Conservation (phyloP, 805 yeast genomes). For the Kodamaea nitidulidarum region DNA sequence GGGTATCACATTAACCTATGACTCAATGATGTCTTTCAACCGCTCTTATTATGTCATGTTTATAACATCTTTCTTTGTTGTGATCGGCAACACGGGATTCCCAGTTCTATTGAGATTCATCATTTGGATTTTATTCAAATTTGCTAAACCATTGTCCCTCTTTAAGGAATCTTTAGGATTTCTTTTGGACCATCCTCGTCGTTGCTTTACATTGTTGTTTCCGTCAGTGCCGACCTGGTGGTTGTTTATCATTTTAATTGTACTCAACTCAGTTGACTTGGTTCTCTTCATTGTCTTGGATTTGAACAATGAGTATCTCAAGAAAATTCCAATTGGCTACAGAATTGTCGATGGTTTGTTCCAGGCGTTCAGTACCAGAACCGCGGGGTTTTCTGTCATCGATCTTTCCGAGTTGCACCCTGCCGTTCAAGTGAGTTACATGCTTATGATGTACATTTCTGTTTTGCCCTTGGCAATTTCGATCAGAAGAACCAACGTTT, state of each 20-base stretch:
- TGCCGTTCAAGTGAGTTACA: slow-evolving; percentile 87
- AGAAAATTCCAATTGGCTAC: slow-evolving; percentile 58
- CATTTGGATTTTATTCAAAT: slow-evolving; percentile 72
- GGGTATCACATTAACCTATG: slow-evolving; percentile 77
- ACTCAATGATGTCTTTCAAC: slow-evolving; percentile 70
- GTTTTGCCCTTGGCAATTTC: slow-evolving; percentile 95
- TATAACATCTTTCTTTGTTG: slow-evolving; percentile 62
- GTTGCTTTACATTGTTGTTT: slow-evolving; percentile 89
- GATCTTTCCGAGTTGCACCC: slow-evolving; percentile 72
- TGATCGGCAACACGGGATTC: slow-evolving; percentile 93
- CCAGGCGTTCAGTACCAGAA: slow-evolving; percentile 89
- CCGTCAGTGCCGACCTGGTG: slow-evolving; percentile 96
- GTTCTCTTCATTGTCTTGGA: slow-evolving; percentile 78
- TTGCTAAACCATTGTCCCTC: slow-evolving; percentile 62
- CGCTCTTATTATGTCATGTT: slow-evolving; percentile 62
- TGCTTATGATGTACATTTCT: slow-evolving; percentile 97
- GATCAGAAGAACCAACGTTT: slow-evolving; percentile 93
- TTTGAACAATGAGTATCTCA: slow-evolving; percentile 45
- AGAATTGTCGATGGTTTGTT: slow-evolving; percentile 78
- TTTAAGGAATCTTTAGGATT: slow-evolving; percentile 77
- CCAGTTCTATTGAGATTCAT: slow-evolving; percentile 78
- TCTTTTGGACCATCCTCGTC: slow-evolving; percentile 89
- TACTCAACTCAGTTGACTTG: slow-evolving; percentile 73
- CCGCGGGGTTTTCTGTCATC: slow-evolving; percentile 84
- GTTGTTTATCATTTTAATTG: slow-evolving; percentile 71